Base-by-base conservation (phyloP, 805 yeast species). In the Torulaspora gathmanii region DNA sequence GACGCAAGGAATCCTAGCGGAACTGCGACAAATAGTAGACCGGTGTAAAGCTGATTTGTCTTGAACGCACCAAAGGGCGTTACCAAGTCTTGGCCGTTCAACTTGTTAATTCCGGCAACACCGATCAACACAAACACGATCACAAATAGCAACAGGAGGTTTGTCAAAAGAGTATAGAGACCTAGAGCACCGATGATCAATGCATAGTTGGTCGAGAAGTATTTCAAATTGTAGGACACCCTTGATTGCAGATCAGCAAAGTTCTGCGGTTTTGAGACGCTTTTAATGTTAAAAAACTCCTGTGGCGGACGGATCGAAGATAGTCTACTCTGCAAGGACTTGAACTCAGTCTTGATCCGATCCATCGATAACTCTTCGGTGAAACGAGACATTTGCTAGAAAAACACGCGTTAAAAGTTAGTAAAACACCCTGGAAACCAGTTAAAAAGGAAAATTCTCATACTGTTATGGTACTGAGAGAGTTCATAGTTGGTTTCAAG, bases 231-330 rank as follows among this genome's bases (percentile, higher is more conserved):
- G 74, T 79, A 93, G 36, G 83, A 70, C 33, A 91, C 87, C 66
- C 99, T 80, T 56, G 86, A 79, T 70, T 93, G 99, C 40, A 86
- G 72, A 55, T 93, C 99, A 39, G 84, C 81, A 65, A 89, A 84
- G 67, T 88, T 89, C 44, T 78, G 80, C 16, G 99, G 99, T 65
- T 88, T 89, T 29, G 95, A 85, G 50, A 93, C 67, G 64, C 95
- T 82, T 67, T 89, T 85, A 61, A 86, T 69, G 64, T 93, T 97
- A 61, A 93, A 87, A 64, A 93, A 93, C 65, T 93, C 99, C 67
- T 84, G 93, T 33, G 95, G 90, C 29, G 97, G 87, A 61, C 86
- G 83, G 50, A 93, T 67, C 57, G 85, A 78, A 38, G 93, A 68
- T 50, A 89, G 71, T 51, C 82, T 78, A 30, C 74, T 60, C 61